These are phyloP conservation scores for Cladosporium phlei DNA, from an alignment of 2,329 filamentous ascomycete species.

Conservation along the genomic window DNA sequence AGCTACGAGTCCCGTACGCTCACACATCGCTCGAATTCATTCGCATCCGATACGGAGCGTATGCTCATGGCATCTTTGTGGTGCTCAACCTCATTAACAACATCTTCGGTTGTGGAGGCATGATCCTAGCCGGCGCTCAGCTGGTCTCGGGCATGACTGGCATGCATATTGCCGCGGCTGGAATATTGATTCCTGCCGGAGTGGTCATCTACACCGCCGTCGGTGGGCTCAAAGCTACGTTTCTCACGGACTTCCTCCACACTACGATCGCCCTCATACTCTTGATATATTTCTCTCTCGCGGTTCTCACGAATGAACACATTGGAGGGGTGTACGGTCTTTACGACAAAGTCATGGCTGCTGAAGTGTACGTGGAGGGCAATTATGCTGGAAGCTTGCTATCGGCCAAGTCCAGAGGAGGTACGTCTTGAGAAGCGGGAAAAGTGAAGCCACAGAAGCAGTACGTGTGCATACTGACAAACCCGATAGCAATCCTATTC, in stretches of 20 bases:
- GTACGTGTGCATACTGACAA: not conserved
- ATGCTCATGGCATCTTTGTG: slow-evolving; percentile 26
- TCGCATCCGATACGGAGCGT: slow-evolving; percentile 32
- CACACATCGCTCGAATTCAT: slow-evolving; percentile 50
- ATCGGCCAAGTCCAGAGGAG: slow-evolving; percentile 41
- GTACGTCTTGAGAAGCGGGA: not conserved
- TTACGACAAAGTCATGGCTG: slow-evolving; percentile 45
- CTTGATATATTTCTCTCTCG: slow-evolving; percentile 46
- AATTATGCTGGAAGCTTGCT: slow-evolving; percentile 47
- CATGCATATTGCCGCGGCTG: slow-evolving; percentile 46
- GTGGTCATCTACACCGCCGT: slow-evolving; percentile 44
- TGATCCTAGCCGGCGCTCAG: slow-evolving; percentile 28
- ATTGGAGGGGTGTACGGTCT: slow-evolving; percentile 42
- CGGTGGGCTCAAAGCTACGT: slow-evolving; percentile 47
- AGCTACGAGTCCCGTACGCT: slow-evolving; percentile 47
- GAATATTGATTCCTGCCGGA: slow-evolving; percentile 44
- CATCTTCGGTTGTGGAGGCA: slow-evolving; percentile 36
- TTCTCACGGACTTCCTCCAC: slow-evolving; percentile 47
- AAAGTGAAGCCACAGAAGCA: not conserved
- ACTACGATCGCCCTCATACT: slow-evolving; percentile 46
- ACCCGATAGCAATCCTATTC: slow-evolving; percentile 30
- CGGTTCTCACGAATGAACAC: slow-evolving; percentile 39
- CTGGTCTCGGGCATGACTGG: slow-evolving; percentile 38
- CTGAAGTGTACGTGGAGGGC: slow-evolving; percentile 40
- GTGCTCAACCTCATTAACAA: slow-evolving; percentile 29